Conservation (phyloP, 2,329 filamentous ascomycete species). For the Claviceps pusilla region DNA sequence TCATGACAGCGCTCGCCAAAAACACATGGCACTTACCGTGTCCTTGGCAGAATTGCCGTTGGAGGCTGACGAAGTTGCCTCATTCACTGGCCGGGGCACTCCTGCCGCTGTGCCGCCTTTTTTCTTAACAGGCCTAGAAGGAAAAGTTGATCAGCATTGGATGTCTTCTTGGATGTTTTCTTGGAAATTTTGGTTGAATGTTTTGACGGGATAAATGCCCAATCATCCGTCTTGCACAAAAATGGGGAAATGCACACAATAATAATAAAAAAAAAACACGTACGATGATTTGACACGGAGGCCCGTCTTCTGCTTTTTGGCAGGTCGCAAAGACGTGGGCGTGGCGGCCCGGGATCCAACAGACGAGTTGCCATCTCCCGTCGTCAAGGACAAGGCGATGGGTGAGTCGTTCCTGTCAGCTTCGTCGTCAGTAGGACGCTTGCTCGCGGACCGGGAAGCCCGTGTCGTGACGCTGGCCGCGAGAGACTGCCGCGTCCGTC, state of each 20-base stretch:
- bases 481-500: constrained; percentile 22
- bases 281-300: constrained; percentile 56
- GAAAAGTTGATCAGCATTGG: not conserved
- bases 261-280: constrained; percentile 21
- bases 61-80: constrained; percentile 42
- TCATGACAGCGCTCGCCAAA: not conserved
- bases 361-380: constrained; percentile 28
- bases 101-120: constrained; percentile 54
- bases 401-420: constrained; percentile 39
- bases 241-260: not conserved
- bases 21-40: constrained; percentile 31
- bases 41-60: constrained; percentile 38
- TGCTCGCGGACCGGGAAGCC: constrained; percentile 34
- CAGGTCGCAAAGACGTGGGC: constrained; percentile 37
- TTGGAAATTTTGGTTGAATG: no score
- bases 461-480: constrained; percentile 22
- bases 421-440: constrained; percentile 37
- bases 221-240: no score
- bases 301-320: constrained; percentile 46
- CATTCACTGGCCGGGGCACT: constrained; percentile 49
- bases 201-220: no score
- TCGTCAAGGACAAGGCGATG: constrained; percentile 31
- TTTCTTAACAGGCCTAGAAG: constrained; percentile 55
- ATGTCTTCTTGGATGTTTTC: not conserved
- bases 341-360: constrained; percentile 45